Percentiles rank a stretch among this genome's conserved stretches.
Evolutionary conservation across 768 basidiomycete genomes (phyloP).

Genomic region (Phaeotremella skinneri): DNA sequence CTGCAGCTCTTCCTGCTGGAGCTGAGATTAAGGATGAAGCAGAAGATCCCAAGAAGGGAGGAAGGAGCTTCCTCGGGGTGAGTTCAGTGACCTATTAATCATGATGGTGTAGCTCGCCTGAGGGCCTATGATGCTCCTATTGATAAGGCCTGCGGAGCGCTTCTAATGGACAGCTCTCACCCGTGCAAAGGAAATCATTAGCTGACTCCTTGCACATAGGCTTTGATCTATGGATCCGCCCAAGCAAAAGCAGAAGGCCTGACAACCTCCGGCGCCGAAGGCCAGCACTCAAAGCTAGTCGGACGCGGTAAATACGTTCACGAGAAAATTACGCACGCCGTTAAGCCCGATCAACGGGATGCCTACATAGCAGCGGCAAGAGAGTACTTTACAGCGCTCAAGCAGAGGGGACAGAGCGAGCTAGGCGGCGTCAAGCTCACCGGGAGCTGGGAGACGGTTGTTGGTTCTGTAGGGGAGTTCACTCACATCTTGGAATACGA

Average conservation of each 20-base stretch:
- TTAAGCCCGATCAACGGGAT: constrained; percentile 74
- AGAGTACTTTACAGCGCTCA: constrained; percentile 76
- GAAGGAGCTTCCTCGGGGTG: constrained; percentile 29
- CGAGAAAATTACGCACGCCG: constrained; percentile 67
- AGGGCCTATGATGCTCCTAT: too few species aligned
- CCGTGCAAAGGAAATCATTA: too few species aligned
- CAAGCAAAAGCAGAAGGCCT: constrained; percentile 83
- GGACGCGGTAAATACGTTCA: constrained; percentile 71
- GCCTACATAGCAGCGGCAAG: constrained; percentile 88
- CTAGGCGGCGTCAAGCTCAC: constrained; percentile 68
- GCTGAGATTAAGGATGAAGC: background rate
- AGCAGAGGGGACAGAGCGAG: constrained; percentile 64
- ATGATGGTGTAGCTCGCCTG: too few species aligned
- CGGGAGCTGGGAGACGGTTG: constrained; percentile 86
- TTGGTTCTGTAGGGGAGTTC: constrained; percentile 71
- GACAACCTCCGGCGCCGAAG: constrained; percentile 56
- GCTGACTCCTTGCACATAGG: constrained; percentile 27
- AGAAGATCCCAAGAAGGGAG: constrained; percentile 20
- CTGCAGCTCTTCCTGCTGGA: background rate
- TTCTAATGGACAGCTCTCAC: too few species aligned
- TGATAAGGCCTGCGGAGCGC: too few species aligned
- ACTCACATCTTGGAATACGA: constrained; percentile 85
- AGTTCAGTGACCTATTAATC: constrained; percentile 10
- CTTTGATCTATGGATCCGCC: constrained; percentile 83
- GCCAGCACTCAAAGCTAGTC: constrained; percentile 82